These are phyloP conservation scores for Cordia subcordata DNA, from an alignment of 257 asterid species.

Conservation along the genomic window DNA sequence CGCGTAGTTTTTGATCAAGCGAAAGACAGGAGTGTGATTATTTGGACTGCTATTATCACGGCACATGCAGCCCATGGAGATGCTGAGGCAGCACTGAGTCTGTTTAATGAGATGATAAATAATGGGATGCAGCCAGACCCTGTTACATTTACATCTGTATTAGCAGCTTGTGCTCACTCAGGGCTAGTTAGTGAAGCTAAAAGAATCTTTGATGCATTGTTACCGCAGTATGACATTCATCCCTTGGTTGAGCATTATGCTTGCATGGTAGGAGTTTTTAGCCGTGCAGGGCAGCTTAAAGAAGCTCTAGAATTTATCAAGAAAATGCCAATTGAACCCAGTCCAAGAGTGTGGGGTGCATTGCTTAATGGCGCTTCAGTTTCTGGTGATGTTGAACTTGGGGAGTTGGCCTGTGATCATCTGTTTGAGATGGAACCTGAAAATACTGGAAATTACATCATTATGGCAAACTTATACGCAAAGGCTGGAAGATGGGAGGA, in stretches of 20 bases:
- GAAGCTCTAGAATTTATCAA: conserved; percentile 61
- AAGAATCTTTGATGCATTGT: conserved; percentile 42
- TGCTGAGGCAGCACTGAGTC: conserved; percentile 46
- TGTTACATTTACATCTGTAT: conserved; percentile 65
- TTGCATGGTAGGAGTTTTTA: conserved; percentile 67
- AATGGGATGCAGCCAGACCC: conserved; percentile 54
- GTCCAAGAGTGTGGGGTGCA: conserved; percentile 76
- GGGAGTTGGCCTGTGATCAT: conserved; percentile 42
- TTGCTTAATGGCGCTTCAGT: conserved; percentile 73
- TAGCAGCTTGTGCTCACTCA: conserved; percentile 80
- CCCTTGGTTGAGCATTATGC: conserved; percentile 71
- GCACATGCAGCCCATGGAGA: conserved; percentile 82
- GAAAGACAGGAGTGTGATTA: conserved; percentile 51
- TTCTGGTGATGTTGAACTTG: conserved; percentile 62
- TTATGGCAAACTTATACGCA: conserved; percentile 72
- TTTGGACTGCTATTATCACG: conserved; percentile 84
- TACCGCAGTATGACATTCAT: conserved; percentile 47
- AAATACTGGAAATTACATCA: conserved; percentile 58
- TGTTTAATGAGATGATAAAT: conserved; percentile 55
- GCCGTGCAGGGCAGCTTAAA: conserved; percentile 58
- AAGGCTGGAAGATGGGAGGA: conserved; percentile 82
- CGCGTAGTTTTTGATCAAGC: conserved; percentile 45
- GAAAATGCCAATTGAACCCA: conserved; percentile 65
- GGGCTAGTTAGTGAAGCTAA: conserved; percentile 63
- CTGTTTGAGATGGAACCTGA: conserved; percentile 64